Percentiles rank a stretch among this genome's conserved stretches.
These are phyloP conservation scores for Cnidoscolus chayamansa DNA, from an alignment of 441 rosid species.

Conservation along the genomic window DNA sequence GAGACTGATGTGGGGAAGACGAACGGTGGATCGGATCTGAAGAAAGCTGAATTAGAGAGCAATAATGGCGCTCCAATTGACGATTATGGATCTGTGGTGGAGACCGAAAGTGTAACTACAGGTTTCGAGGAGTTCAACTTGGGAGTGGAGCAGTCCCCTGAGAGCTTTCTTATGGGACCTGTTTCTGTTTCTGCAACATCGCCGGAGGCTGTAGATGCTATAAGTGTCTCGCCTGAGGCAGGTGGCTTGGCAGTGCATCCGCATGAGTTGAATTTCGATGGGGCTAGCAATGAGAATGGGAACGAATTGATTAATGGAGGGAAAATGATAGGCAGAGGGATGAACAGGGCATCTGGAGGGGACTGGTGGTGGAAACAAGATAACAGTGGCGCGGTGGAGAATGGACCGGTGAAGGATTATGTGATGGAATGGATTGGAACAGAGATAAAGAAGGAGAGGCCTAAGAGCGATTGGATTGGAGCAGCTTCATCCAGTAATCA, in stretches of 20 bases:
- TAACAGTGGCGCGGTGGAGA: constrained; percentile 29
- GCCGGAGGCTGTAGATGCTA: constrained; percentile 31
- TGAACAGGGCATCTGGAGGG: constrained; percentile 34
- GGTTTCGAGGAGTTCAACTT: constrained; percentile 58
- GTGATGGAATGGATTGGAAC: constrained; percentile 93
- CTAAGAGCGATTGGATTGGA: constrained; percentile 62
- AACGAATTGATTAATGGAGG: constrained; percentile 24
- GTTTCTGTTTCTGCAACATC: constrained; percentile 26
- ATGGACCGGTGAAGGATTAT: constrained; percentile 63
- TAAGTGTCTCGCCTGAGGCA: constrained; percentile 43
- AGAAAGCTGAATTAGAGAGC: constrained; percentile 38
- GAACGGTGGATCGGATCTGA: constrained; percentile 31
- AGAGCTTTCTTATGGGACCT: constrained; percentile 24
- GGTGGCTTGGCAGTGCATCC: constrained; percentile 2
- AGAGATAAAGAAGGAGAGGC: constrained; percentile 75
- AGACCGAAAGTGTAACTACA: constrained; percentile 69
- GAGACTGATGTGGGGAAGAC: constrained; percentile 17
- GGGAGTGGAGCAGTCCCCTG: constrained; percentile 62
- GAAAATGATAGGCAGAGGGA: constrained; percentile 29
- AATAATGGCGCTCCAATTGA: constrained; percentile 36
- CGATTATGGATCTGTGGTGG: constrained; percentile 62
- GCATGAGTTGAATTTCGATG: constrained; percentile 44
- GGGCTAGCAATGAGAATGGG: constrained; percentile 34
- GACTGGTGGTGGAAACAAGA: constrained; percentile 79
- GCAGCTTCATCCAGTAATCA: constrained; percentile 38